Conservation (phyloP, 495 filamentous ascomycete species). For the Xylaria venustula region DNA sequence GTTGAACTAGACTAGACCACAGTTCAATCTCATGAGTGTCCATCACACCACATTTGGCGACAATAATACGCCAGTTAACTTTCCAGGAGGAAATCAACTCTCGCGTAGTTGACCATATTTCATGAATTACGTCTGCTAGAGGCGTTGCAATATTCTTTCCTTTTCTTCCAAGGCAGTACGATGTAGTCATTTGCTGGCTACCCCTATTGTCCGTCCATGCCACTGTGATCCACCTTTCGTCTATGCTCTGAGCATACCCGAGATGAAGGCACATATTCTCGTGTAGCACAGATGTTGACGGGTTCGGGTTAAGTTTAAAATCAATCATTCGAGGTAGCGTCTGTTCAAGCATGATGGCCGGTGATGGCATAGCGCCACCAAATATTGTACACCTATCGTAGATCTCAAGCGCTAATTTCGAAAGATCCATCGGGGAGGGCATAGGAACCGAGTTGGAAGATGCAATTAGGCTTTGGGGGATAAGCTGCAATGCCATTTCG, state of each 20-base stretch:
- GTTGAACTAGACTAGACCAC: conserved; percentile 49
- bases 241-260: conserved; percentile 77
- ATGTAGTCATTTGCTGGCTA: conserved; percentile 69
- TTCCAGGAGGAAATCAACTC: conserved; percentile 69
- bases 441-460: conserved; percentile 64
- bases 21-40: conserved; percentile 69
- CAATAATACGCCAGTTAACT: conserved; percentile 76
- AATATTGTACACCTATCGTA: conserved; percentile 79
- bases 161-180: conserved; percentile 73
- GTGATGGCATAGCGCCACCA: conserved; percentile 50
- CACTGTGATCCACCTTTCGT: conserved; percentile 82
- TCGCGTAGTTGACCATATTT: conserved; percentile 83
- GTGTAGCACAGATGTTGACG: conserved; percentile 71
- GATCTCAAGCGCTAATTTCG: conserved; percentile 73
- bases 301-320: conserved; percentile 70
- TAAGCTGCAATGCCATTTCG: conserved; percentile 79
- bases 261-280: conserved; percentile 85
- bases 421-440: conserved; percentile 64
- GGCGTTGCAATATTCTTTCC: conserved; percentile 52
- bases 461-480: conserved; percentile 70
- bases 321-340: conserved; percentile 68
- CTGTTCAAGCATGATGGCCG: conserved; percentile 72
- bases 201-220: conserved; percentile 92
- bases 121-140: conserved; percentile 64
- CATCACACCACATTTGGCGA: conserved; percentile 72